These are phyloP conservation scores for Paramecium biaurelia DNA, from an alignment of 73 alveolate genomes.

Conservation along the genomic window DNA sequence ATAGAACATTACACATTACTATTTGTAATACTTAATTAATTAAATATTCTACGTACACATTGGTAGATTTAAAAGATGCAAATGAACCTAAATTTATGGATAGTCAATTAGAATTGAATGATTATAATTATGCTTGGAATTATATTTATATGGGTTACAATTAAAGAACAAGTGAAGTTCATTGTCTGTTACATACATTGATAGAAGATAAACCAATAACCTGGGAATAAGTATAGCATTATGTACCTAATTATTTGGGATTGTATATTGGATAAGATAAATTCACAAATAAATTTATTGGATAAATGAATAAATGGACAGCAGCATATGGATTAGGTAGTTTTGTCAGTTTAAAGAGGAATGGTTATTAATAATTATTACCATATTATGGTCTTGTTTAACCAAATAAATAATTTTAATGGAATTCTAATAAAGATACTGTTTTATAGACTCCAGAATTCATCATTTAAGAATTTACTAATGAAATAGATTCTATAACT, in stretches of 20 bases:
- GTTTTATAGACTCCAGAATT: neutral
- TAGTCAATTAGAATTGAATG: neutral
- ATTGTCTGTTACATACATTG: neutral
- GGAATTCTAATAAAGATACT: conserved; percentile 25
- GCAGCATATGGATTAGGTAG: conserved; percentile 17
- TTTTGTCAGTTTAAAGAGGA: neutral
- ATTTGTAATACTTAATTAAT: neutral
- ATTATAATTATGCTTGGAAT: conserved; percentile 13
- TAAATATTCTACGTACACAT: neutral
- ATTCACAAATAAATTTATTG: neutral
- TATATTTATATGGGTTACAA: conserved; percentile 38
- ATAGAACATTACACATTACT: neutral
- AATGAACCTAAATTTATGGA: conserved; percentile 26
- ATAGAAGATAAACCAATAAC: neutral
- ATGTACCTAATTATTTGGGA: conserved; percentile 13
- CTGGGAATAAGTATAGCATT: neutral
- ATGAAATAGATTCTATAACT: conserved; percentile 33
- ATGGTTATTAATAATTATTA: neutral
- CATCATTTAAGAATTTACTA: neutral
- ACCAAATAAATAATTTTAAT: neutral
- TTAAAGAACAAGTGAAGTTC: conserved; percentile 3
- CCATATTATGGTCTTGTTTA: neutral
- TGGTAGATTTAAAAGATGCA: neutral
- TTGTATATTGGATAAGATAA: conserved; percentile 10
- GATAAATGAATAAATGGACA: conserved; percentile 24